Evolutionary conservation across 2,329 filamentous ascomycete genomes (phyloP).

Genomic region (Alternaria brassicae): DNA sequence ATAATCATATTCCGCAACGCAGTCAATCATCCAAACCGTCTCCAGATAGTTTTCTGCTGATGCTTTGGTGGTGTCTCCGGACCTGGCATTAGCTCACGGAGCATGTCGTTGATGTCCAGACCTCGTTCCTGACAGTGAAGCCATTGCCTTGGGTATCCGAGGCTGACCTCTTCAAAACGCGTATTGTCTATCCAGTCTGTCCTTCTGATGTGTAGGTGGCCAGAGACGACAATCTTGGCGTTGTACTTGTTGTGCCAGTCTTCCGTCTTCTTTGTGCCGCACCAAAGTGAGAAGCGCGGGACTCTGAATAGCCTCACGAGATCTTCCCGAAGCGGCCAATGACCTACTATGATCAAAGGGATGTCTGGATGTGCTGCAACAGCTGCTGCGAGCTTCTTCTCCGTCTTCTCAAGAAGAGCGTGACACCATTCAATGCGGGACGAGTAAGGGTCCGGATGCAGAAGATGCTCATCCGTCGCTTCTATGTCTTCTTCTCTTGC

Average conservation of each 20-base stretch:
- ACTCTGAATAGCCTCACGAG: constrained; percentile 53
- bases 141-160: constrained; percentile 59
- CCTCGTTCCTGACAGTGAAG: constrained; percentile 53
- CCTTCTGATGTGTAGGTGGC: constrained; percentile 55
- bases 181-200: constrained; percentile 58
- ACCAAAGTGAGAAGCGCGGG: constrained; percentile 57
- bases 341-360: constrained; percentile 54
- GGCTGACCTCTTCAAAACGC: constrained; percentile 56
- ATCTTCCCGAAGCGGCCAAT: constrained; percentile 57
- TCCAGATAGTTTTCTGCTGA: constrained; percentile 36
- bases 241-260: constrained; percentile 57
- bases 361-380: constrained; percentile 39
- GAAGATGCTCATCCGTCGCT: constrained; percentile 55
- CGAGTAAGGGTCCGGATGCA: constrained; percentile 55
- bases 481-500: constrained; percentile 55
- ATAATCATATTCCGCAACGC: not conserved
- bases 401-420: constrained; percentile 50
- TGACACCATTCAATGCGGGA: constrained; percentile 57
- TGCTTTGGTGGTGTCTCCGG: constrained; percentile 40
- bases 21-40: constrained; percentile 33
- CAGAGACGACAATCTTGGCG: constrained; percentile 56
- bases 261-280: constrained; percentile 56
- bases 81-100: constrained; percentile 57
- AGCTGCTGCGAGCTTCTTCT: constrained; percentile 51
- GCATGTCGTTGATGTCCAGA: constrained; percentile 54